Evolutionary conservation across 2,329 filamentous ascomycete genomes (phyloP).

Genomic region (Endoconidiophora polonica): DNA sequence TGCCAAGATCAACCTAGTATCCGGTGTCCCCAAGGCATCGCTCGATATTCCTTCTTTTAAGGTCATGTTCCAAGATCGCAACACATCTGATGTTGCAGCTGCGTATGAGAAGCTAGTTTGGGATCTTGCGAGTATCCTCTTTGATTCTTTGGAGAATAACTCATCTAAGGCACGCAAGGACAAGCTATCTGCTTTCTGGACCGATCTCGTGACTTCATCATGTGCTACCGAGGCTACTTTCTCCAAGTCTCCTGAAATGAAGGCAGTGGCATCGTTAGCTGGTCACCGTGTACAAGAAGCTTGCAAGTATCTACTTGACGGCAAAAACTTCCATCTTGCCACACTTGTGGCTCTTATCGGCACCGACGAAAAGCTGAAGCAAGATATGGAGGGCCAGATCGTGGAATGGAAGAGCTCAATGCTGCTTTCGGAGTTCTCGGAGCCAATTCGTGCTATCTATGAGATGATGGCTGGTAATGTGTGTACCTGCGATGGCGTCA

Average conservation of each 20-base stretch:
- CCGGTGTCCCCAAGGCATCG: conserved; percentile 43
- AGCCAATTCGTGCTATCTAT: conserved; percentile 72
- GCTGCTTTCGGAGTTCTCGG: conserved; percentile 71
- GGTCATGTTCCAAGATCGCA: conserved; percentile 26
- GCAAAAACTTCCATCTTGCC: conserved; percentile 67
- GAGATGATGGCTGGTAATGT: conserved; percentile 78
- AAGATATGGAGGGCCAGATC: conserved; percentile 65
- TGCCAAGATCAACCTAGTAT: conserved; percentile 34
- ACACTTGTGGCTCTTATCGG: conserved; percentile 73
- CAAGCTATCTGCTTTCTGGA: conserved; percentile 50
- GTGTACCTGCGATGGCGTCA: conserved; percentile 65
- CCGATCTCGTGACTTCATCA: conserved; percentile 45
- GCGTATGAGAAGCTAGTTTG: conserved; percentile 61
- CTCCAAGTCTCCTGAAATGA: conserved; percentile 56
- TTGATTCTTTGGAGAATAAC: conserved; percentile 41
- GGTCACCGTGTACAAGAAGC: conserved; percentile 68
- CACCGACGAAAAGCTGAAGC: conserved; percentile 48
- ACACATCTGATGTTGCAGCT: conserved; percentile 27
- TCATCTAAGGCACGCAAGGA: conserved; percentile 33
- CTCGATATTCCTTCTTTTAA: conserved; percentile 24
- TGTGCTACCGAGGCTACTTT: conserved; percentile 38
- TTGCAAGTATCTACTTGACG: conserved; percentile 60
- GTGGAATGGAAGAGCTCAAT: conserved; percentile 70
- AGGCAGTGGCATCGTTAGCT: conserved; percentile 64
- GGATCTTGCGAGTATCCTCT: conserved; percentile 74